Conservation (phyloP, 495 filamentous ascomycete genomes). For the Haplographium delicatum region DNA sequence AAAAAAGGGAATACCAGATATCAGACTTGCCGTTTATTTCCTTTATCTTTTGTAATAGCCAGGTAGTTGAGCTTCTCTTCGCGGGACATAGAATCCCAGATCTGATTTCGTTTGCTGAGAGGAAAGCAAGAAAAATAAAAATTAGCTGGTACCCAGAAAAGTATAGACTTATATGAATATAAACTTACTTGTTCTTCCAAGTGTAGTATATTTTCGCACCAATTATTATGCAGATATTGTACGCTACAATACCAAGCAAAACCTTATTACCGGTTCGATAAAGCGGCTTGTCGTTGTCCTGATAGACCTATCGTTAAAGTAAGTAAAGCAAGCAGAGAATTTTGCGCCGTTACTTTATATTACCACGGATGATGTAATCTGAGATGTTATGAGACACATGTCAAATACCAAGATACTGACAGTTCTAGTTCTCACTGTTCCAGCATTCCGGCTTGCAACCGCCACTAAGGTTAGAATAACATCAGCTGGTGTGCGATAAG, state of each 20-base stretch:
- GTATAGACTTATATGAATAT: too few species aligned
- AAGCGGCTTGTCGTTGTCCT: constrained; percentile 52
- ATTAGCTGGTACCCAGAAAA: too few species aligned
- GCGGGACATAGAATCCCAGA: constrained; percentile 52
- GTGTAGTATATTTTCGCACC: constrained; percentile 56
- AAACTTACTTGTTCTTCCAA: constrained; percentile 45
- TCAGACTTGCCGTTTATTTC: constrained; percentile 61
- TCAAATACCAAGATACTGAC: too few species aligned
- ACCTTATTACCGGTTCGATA: constrained; percentile 64
- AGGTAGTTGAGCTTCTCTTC: constrained; percentile 59
- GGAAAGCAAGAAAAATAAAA: too few species aligned
- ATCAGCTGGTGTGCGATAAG: neutral
- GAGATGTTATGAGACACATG: too few species aligned
- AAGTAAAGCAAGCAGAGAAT: too few species aligned
- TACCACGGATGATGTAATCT: too few species aligned
- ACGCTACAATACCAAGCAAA: constrained; percentile 48
- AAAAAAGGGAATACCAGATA: constrained; percentile 38
- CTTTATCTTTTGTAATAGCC: constrained; percentile 54
- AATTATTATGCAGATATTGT: constrained; percentile 51
- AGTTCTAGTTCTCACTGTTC: constrained; percentile 61
- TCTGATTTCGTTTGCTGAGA: constrained; percentile 25
- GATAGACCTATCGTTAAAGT: constrained; percentile 50
- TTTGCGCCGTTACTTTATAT: too few species aligned
- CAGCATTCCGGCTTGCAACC: constrained; percentile 60
- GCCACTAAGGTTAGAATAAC: constrained; percentile 37